phyloP scores from a whole-genome alignment of 345 rosid genomes.

The Zanthoxylum bungeanum region DNA sequence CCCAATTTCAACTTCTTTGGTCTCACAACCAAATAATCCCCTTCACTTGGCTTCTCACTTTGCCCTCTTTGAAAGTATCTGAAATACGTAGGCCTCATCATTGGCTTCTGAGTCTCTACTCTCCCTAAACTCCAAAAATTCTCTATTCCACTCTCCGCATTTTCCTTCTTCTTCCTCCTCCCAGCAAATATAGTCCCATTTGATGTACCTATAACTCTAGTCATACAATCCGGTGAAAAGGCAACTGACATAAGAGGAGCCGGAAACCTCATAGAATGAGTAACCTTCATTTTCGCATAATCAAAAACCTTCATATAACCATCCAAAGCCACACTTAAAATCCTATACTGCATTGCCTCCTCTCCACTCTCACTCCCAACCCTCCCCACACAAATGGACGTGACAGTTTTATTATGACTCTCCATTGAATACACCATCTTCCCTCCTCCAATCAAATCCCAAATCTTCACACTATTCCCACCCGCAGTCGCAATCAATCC shows the following conservation, averaged over 20 bases:
- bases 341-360: conserved; percentile 47
- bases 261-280: conserved; percentile 86
- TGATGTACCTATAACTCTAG: conserved; percentile 66
- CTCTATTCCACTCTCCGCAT: conserved; percentile 27
- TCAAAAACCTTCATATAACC: conserved; percentile 95
- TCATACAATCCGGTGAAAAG: conserved; percentile 53
- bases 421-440: conserved; percentile 79
- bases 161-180: conserved; percentile 59
- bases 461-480: conserved; percentile 73
- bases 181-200: conserved; percentile 77
- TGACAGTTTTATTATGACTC: conserved; percentile 92
- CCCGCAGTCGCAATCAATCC: conserved; percentile 84
- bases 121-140: conserved; percentile 38
- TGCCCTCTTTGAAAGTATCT: conserved; percentile 89
- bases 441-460: conserved; percentile 93
- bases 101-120: conserved; percentile 39
- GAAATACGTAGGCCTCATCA: conserved; percentile 50
- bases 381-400: conserved; percentile 62
- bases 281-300: conserved; percentile 67
- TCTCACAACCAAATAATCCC: conserved; percentile 63
- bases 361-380: conserved; percentile 37
- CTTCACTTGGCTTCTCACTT: conserved; percentile 64
- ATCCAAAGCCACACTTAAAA: conserved; percentile 81
- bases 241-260: conserved; percentile 79
- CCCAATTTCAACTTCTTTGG: conserved; percentile 73